Percentiles rank a stretch among this genome's conserved stretches.
Conservation (phyloP, 2,329 filamentous ascomycete genomes). For the Trichoderma aggressivum region DNA sequence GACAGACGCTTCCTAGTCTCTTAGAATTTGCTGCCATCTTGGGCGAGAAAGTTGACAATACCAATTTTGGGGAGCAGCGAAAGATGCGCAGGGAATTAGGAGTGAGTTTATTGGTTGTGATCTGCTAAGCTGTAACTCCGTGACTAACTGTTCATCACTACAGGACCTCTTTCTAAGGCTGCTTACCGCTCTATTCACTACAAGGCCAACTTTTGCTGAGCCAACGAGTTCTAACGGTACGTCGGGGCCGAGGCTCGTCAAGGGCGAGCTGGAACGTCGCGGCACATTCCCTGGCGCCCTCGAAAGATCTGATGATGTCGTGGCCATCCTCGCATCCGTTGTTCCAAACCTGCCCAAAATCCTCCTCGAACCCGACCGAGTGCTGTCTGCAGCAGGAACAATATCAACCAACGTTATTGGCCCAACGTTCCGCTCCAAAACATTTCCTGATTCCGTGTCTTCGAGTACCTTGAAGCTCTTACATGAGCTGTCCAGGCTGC, state of each 20-base stretch:
- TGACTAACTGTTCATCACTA: not conserved
- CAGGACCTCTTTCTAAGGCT: constrained; percentile 86
- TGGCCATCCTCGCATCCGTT: constrained; percentile 74
- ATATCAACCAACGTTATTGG: constrained; percentile 82
- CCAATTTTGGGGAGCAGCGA: constrained; percentile 90
- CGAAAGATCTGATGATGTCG: constrained; percentile 67
- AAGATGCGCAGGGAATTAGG: constrained; percentile 89
- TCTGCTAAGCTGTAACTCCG: not conserved
- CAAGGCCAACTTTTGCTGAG: constrained; percentile 71
- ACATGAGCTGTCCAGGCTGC: constrained; percentile 71
- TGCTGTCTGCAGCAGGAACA: constrained; percentile 70
- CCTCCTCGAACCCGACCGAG: constrained; percentile 79
- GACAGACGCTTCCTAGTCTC: constrained; percentile 81
- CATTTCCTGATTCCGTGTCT: constrained; percentile 82
- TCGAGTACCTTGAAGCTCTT: constrained; percentile 68
- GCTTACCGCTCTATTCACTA: constrained; percentile 91
- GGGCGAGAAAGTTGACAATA: constrained; percentile 95
- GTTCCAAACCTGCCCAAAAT: constrained; percentile 79
- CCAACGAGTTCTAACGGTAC: constrained; percentile 36
- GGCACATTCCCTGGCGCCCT: constrained; percentile 34
- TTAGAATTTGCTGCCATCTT: constrained; percentile 86
- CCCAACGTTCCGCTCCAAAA: constrained; percentile 76
- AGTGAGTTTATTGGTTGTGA: constrained; percentile 46
- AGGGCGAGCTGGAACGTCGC: constrained; percentile 36
- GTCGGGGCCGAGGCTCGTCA: constrained; percentile 37